Base-by-base conservation (phyloP, 1,284 basidiomycete genomes). In the Waitea zeae region DNA sequence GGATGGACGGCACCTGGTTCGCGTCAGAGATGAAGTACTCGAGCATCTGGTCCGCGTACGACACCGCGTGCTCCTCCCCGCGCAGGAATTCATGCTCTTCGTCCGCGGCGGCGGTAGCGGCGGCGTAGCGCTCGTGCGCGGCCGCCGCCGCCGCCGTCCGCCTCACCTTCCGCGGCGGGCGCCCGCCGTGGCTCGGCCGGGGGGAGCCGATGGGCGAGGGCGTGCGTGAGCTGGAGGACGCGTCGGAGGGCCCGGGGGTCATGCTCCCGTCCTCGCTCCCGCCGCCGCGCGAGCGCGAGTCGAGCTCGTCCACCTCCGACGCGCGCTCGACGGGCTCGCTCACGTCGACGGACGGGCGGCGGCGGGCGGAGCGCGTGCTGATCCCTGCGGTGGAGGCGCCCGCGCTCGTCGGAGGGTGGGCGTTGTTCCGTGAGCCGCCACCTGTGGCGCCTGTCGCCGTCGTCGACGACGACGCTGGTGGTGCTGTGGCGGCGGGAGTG, bases 11-110 rank as follows among this genome's bases (percentile, higher is more conserved):
- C 27, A 96, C 78, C 49, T 92, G 84, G 43, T 86, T 87, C 29
- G 89, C 86, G 56, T 99, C 95, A 31, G 93, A 96, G 46, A 99
- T 92, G 56, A 98, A 99, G 58, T 97, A 98, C 61, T 98, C 93
- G 45, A 99, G 67, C 41, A 99, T 92, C 51, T 92, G 83, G 54
- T 97, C 92, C 30, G 82, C 89, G 50, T 98, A 98, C 17, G 63
- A 60, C 35, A 70, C 61, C 15, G 64, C 56, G 42, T 71, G 68
- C 30, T 50, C 50, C 4, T 43, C 42, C 17, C 59, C 62, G 38
- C 65, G 66, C 24, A 44, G 31, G 3, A 38, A 31, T 6, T 37
- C 24, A 11, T 37, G 46, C 37, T 68, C 68, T 6, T 56, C 58
- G 32, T 65, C 70, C n/a, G 7, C n/a, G 24, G n/a, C n/a, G n/a